Percentiles rank a stretch among this genome's conserved stretches.
Evolutionary conservation across 345 rosid species (phyloP).

Genomic region (Erodium maritimum): DNA sequence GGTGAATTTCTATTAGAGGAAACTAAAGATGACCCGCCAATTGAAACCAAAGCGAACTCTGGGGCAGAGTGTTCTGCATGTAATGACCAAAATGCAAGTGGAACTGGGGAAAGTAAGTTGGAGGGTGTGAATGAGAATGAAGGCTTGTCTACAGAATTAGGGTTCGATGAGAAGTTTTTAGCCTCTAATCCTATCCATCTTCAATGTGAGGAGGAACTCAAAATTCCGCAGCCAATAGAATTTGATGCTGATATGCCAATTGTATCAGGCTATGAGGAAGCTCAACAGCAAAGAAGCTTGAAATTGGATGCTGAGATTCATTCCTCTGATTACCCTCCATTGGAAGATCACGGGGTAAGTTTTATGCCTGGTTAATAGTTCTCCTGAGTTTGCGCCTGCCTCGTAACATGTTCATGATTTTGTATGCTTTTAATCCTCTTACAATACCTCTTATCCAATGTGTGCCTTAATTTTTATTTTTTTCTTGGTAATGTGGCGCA

Average conservation of each 20-base stretch:
- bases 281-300: neutral
- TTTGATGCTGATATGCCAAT: conserved; percentile 11
- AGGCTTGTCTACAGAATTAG: conserved; percentile 17
- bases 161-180: conserved; percentile 23
- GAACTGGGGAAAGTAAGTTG: conserved; percentile 12
- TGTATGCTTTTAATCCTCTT: too few species aligned
- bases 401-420: too few species aligned
- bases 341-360: conserved; percentile 41
- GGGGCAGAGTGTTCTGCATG: conserved; percentile 21
- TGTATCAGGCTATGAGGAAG: neutral
- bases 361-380: neutral
- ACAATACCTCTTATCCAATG: too few species aligned
- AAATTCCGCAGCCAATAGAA: conserved; percentile 16
- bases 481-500: conserved; percentile 23
- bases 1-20: conserved; percentile 27
- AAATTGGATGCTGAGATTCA: conserved; percentile 15
- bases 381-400: too few species aligned
- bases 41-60: conserved; percentile 18
- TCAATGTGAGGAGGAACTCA: conserved; percentile 23
- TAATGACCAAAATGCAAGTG: conserved; percentile 27
- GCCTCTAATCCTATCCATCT: conserved; percentile 8
- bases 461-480: neutral
- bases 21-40: conserved; percentile 22
- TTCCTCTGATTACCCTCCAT: conserved; percentile 13
- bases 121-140: conserved; percentile 21